Evolutionary conservation across 2,329 filamentous ascomycete genomes (phyloP).

Genomic region (Fusarium protoensiforme): DNA sequence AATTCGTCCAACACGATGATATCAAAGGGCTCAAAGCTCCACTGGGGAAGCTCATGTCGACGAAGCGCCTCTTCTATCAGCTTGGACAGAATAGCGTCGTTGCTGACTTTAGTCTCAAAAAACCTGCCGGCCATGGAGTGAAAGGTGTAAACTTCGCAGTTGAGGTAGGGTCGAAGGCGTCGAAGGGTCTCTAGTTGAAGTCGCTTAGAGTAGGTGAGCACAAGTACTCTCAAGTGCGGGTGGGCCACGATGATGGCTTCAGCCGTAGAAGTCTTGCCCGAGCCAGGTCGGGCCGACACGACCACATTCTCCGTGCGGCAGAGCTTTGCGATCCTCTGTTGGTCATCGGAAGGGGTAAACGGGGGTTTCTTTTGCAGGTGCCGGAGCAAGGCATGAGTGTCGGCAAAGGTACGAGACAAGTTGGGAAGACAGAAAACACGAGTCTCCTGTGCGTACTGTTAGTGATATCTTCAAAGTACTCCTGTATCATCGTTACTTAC

Average conservation of each 20-base stretch:
- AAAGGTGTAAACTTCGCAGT: constrained; percentile 41
- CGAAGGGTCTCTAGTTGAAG: constrained; percentile 39
- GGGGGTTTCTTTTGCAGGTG: not conserved
- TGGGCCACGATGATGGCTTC: constrained; percentile 43
- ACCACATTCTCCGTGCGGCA: constrained; percentile 43
- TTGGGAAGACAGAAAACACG: not conserved
- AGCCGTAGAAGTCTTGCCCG: constrained; percentile 47
- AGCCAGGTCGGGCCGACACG: constrained; percentile 47
- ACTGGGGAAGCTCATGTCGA: constrained; percentile 26
- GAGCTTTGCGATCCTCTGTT: constrained; percentile 36
- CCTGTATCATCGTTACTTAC: constrained; percentile 1
- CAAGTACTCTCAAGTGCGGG: constrained; percentile 25
- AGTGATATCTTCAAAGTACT: not conserved
- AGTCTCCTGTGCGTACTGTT: not conserved
- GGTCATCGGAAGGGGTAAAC: constrained; percentile 40
- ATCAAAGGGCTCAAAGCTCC: constrained; percentile 41
- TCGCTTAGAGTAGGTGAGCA: constrained; percentile 45
- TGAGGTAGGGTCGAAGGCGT: constrained; percentile 31
- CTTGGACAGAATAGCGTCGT: constrained; percentile 28
- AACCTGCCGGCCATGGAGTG: constrained; percentile 40
- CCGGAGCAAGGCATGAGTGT: not conserved
- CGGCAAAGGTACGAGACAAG: not conserved
- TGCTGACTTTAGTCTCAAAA: constrained; percentile 23
- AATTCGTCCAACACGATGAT: constrained; percentile 48
- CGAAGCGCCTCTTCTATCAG: constrained; percentile 6